These are phyloP conservation scores for Rhizophlyctis rosea DNA, from an alignment of 192 early-diverging fungal species.

Conservation along the genomic window DNA sequence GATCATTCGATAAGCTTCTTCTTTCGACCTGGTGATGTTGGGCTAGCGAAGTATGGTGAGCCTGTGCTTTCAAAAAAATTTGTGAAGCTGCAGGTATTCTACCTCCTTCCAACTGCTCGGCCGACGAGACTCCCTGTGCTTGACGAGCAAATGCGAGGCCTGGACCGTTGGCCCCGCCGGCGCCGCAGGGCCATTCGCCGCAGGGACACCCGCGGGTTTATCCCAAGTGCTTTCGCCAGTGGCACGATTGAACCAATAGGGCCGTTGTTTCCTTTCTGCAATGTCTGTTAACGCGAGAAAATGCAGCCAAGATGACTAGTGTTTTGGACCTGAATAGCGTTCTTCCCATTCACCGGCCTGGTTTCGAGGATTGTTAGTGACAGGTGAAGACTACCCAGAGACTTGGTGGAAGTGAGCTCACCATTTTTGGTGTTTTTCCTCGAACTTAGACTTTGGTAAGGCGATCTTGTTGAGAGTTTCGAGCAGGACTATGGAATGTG, in stretches of 20 bases:
- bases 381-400: too few species aligned
- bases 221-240: slow-evolving; percentile 40
- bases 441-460: too few species aligned
- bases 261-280: slow-evolving; percentile 8
- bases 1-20: slow-evolving; percentile 78
- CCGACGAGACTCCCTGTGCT: slow-evolving; percentile 78
- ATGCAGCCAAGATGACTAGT: too few species aligned
- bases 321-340: too few species aligned
- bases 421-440: too few species aligned
- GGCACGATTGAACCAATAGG: slow-evolving; percentile 45
- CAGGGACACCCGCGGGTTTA: slow-evolving; percentile 26
- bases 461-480: too few species aligned
- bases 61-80: slow-evolving; percentile 1
- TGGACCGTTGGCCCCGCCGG: slow-evolving; percentile 22
- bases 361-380: too few species aligned
- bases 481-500: too few species aligned
- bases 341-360: too few species aligned
- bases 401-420: too few species aligned
- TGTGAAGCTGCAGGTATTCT: not conserved
- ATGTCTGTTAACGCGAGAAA: too few species aligned
- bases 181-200: slow-evolving; percentile 6
- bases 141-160: slow-evolving; percentile 88
- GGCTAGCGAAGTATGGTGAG: slow-evolving; percentile 38
- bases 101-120: slow-evolving; percentile 91
- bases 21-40: slow-evolving; percentile 85